Base-by-base conservation (phyloP, 2,329 filamentous ascomycete species). In the Ilyonectria mors-panacis region DNA sequence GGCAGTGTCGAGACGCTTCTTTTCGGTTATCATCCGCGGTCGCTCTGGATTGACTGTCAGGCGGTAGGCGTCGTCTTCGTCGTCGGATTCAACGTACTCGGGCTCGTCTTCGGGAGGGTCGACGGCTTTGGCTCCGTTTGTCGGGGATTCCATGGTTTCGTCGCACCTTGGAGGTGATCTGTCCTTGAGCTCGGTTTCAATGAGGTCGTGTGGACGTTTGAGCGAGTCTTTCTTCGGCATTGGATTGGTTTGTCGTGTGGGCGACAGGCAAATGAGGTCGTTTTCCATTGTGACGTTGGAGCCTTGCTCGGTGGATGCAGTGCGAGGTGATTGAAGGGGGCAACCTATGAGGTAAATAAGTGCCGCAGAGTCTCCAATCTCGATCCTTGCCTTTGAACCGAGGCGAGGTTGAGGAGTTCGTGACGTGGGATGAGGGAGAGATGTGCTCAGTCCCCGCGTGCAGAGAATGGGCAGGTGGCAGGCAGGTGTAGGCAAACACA, bases 1-100 rank as follows among this genome's bases (percentile, higher is more conserved):
- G 1, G 83, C 81, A 66, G 86, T 83, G 55, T 90, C 86, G 4
- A 78, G 78, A 13, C 83, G 83, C 59, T 86, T 86, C 70, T 82
- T 84, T 51, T 87, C 82, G 1, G 82, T 82, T n/a, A 83, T 75
- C 51, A 79, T 83, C 23, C 76, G 79, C 10, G 78, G 76, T 45
- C 80, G 77, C 12, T 75, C 67, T 2, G 77, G 70, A 35, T 80
- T 80, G 37, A 77, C 50, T 0, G 67, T 74, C 3, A 78, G 74
- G 8, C 75, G 75, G 21, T 79, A 78, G 9, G 67, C 71, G 9
- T 76, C 70, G 17, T 70, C 70, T 19, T 79, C 75, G 17, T 73
- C 70, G 23, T 71, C 69, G 5, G 64, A 67, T 28, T 73, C 70
- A 37, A 58, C 23, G 33, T 71, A 61, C 12, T 70, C 66, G 1